These are phyloP conservation scores for Euphorbia schlechtendalii DNA, from an alignment of 441 rosid genomes.

Conservation along the genomic window DNA sequence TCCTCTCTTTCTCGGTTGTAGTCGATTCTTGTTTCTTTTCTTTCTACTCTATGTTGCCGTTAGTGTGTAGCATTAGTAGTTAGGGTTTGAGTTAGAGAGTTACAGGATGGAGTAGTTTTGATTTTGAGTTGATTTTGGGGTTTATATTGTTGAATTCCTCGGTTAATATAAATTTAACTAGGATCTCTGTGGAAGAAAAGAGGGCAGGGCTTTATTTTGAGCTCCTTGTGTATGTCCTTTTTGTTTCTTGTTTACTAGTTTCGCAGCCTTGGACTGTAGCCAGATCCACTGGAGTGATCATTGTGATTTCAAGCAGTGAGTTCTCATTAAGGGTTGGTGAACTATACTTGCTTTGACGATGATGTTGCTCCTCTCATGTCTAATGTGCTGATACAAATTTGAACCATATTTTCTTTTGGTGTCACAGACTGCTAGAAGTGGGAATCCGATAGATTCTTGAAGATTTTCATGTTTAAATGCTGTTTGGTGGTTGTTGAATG, in stretches of 20 bases:
- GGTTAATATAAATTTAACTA: background rate
- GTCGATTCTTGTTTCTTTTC: background rate
- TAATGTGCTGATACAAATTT: constrained; percentile 3
- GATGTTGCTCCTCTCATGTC: constrained; percentile 1
- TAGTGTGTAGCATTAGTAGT: background rate
- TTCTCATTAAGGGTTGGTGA: background rate
- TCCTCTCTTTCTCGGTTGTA: background rate
- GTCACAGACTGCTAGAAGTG: constrained; percentile 5
- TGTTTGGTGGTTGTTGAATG: constrained; percentile 42
- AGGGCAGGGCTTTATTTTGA: background rate
- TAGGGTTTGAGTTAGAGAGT: constrained; percentile 1
- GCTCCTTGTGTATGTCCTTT: background rate
- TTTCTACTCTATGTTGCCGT: background rate
- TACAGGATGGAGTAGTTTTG: background rate
- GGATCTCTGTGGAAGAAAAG: background rate
- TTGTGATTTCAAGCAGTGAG: background rate
- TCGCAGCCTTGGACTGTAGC: background rate
- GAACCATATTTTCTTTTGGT: background rate
- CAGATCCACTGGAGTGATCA: background rate
- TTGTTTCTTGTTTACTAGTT: background rate
- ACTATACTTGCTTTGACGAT: background rate
- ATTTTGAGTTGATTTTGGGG: background rate
- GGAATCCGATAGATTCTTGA: constrained; percentile 12
- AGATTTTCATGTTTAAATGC: constrained; percentile 23
- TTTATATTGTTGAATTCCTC: background rate